Percentiles rank a stretch among this genome's conserved stretches.
These are phyloP conservation scores for Leptographium procerum DNA, from an alignment of 2,329 filamentous ascomycete genomes.

Conservation along the genomic window DNA sequence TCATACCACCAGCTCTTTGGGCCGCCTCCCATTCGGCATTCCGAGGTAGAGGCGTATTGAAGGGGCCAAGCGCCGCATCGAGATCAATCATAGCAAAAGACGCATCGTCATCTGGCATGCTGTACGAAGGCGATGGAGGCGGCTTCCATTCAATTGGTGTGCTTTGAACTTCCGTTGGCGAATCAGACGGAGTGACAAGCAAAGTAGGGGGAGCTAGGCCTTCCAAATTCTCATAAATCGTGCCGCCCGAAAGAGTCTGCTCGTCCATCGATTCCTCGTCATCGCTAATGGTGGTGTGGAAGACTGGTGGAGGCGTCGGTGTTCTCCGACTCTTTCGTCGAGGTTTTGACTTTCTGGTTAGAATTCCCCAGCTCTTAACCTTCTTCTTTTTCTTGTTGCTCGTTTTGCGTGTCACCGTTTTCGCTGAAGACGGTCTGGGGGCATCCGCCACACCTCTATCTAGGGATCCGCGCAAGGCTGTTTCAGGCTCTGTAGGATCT, in stretches of 20 bases:
- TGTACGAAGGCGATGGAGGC: conserved; percentile 16
- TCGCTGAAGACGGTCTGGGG: conserved; percentile 14
- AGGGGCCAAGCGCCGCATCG: conserved; percentile 84
- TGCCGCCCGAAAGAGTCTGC: conserved; percentile 17
- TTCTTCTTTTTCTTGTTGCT: conserved; percentile 53
- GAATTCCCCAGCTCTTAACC: conserved; percentile 60
- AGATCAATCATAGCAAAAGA: conserved; percentile 81
- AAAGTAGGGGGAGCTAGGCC: conserved; percentile 18
- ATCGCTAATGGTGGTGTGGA: conserved; percentile 19
- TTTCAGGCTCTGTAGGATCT: neutral
- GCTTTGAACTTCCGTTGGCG: conserved; percentile 15
- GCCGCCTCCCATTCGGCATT: conserved; percentile 58
- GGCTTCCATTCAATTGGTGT: conserved; percentile 23
- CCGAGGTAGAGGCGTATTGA: conserved; percentile 63
- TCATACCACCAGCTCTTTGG: conserved; percentile 43
- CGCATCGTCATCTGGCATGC: conserved; percentile 45
- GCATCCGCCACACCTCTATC: conserved; percentile 14
- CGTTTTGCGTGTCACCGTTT: conserved; percentile 18
- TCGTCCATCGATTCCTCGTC: conserved; percentile 17
- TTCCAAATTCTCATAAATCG: conserved; percentile 12
- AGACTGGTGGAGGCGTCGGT: conserved; percentile 33
- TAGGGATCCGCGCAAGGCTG: neutral
- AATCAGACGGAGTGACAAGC: conserved; percentile 29
- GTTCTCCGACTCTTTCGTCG: conserved; percentile 32
- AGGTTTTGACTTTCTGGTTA: conserved; percentile 49